A percentile compares a stretch with the other conserved stretches of the same genome.
Conservation (phyloP, 192 early-diverging fungal genomes). For the Dimargaris cristalligena region DNA sequence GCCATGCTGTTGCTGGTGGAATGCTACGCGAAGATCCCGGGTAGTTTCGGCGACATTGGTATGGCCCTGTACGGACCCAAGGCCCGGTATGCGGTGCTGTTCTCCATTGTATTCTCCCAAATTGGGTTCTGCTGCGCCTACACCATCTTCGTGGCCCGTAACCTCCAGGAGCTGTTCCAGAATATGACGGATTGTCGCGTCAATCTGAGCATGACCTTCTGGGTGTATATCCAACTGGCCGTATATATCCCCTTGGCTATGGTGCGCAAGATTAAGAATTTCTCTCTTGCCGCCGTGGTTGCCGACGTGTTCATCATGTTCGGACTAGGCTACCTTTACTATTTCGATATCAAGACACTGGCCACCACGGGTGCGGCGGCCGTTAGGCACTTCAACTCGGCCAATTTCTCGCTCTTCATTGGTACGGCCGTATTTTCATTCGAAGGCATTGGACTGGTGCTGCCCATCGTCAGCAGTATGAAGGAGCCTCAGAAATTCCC, state of each 20-base stretch:
- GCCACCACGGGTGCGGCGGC: constrained; percentile 46
- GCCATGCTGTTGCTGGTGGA: constrained; percentile 49
- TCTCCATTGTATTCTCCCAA: constrained; percentile 58
- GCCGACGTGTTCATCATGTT: constrained; percentile 86
- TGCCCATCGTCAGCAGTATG: constrained; percentile 67
- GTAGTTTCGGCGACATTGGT: constrained; percentile 52
- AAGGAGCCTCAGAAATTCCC: constrained; percentile 79
- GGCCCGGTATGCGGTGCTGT: constrained; percentile 43
- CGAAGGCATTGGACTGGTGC: constrained; percentile 74
- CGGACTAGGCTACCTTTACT: constrained; percentile 72
- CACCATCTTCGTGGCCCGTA: constrained; percentile 77
- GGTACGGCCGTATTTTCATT: constrained; percentile 89
- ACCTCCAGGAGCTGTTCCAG: constrained; percentile 52
- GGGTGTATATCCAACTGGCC: constrained; percentile 57
- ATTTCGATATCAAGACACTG: constrained; percentile 57
- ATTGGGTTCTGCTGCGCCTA: constrained; percentile 81
- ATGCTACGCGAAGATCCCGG: constrained; percentile 36
- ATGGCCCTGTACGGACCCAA: constrained; percentile 38
- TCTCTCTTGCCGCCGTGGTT: constrained; percentile 69
- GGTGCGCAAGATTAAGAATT: constrained; percentile 81
- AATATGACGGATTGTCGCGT: constrained; percentile 43
- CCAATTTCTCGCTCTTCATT: constrained; percentile 73
- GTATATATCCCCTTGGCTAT: constrained; percentile 70
- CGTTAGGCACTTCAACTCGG: constrained; percentile 57
- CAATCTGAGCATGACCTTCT: constrained; percentile 45